Percentiles rank a stretch among this genome's conserved stretches.
Evolutionary conservation across 495 filamentous ascomycete species (phyloP).

Genomic region (Pseudoneurospora amorphoporcata): DNA sequence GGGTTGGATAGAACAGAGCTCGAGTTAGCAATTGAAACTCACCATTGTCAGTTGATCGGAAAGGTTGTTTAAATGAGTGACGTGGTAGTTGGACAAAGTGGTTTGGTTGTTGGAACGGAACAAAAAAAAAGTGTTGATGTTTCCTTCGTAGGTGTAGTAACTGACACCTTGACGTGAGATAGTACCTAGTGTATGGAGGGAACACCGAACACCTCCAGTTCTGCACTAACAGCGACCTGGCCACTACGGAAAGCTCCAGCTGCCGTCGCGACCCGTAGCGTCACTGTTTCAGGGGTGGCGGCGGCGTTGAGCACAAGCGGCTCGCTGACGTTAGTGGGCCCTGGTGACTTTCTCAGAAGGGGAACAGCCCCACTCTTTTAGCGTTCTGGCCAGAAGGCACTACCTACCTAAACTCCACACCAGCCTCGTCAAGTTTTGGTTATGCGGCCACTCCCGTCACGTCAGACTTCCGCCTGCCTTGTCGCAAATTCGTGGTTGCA

Average conservation of each 20-base stretch:
- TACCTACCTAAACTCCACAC: neutral
- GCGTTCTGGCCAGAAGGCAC: too few relatives aligned
- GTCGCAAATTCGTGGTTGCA: neutral
- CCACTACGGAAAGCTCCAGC: neutral
- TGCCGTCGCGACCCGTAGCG: neutral
- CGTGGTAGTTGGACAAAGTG: slow-evolving; percentile 2
- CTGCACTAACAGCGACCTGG: neutral
- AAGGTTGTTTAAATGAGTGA: neutral
- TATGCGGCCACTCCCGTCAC: neutral
- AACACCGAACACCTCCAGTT: neutral
- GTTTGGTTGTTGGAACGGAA: neutral
- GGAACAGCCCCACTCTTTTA: neutral
- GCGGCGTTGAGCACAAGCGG: neutral
- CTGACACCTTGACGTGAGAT: neutral
- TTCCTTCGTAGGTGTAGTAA: neutral
- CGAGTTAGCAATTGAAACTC: neutral
- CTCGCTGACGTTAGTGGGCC: neutral
- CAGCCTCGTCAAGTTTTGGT: neutral
- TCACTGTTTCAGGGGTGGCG: neutral
- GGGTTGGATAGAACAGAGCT: neutral
- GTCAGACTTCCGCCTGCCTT: neutral
- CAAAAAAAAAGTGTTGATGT: neutral
- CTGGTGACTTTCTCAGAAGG: neutral
- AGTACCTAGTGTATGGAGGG: neutral
- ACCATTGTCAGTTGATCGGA: slow-evolving; percentile 27